Evolutionary conservation across 768 basidiomycete species (phyloP), one percentile per base, ranked within the genome.

Genomic region (Russula olivacea): DNA sequence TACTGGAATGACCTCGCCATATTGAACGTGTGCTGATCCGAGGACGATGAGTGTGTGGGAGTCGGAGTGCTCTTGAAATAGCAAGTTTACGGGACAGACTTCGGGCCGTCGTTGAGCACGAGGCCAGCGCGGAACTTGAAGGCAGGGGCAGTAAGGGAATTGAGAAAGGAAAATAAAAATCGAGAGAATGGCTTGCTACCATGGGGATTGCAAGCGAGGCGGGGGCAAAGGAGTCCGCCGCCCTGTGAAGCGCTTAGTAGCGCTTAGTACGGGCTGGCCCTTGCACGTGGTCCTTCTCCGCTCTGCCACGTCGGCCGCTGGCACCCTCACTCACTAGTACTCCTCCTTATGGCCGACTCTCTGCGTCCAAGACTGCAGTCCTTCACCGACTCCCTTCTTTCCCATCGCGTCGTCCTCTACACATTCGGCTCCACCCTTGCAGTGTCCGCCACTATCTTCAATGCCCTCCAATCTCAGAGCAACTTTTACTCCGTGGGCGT

Each of bases 401-500:
- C 83, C 15, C 85, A 88, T 72, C 79, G 88, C 58, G 74, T 93
- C 56, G 72, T 87, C 30, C 71, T 91, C 50, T 97, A 98, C 71
- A 77, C 80, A 36, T 60, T 84, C 14, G 69, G 87, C 61, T 94
- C 93, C 32, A 76, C 84, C 53, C 66, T 84, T 30, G 84, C 91
- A 0, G 85, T 94, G 45, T 81, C 81, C 0, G 84, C 82, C 21
- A 88, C 90, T 30, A 80, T 98, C 64, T 75, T 81, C 54, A 91
- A 89, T 74, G 93, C 93, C 12, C 81, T 93, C 71, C 82, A 85
- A 69, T 86, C 81, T 58, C 82, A 95, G 69, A 87, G 86, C 70
- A 97, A 94, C 77, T 98, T 98, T 76, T 99, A 95, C 73, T 88
- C 94, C 17, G 88, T 96, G 3, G 84, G 91, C 34, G 92, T 99